Evolutionary conservation across 495 filamentous ascomycete species (phyloP).

Genomic region (Oleoguttula mirabilis): DNA sequence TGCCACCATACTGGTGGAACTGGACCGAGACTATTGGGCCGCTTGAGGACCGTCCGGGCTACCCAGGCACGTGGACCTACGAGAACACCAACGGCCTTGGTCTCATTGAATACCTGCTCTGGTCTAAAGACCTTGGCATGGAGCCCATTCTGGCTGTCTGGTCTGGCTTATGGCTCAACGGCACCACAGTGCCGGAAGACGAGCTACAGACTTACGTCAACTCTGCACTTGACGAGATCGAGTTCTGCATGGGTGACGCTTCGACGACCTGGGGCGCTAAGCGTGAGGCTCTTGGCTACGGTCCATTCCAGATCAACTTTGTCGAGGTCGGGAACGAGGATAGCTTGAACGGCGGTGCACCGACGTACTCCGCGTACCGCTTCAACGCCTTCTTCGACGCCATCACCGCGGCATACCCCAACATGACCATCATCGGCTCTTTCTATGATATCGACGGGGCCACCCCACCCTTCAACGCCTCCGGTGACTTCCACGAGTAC

Average conservation of each 20-base stretch:
- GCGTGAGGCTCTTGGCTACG: slow-evolving; percentile 44
- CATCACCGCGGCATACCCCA: slow-evolving; percentile 45
- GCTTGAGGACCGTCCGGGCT: slow-evolving; percentile 25
- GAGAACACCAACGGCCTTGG: slow-evolving; percentile 31
- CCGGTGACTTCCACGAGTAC: slow-evolving; percentile 34
- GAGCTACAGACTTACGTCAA: slow-evolving; percentile 36
- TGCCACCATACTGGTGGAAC: slow-evolving; percentile 24
- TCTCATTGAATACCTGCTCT: slow-evolving; percentile 27
- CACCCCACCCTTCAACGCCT: slow-evolving; percentile 17
- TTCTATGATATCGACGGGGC: slow-evolving; percentile 13
- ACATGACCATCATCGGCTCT: slow-evolving; percentile 46
- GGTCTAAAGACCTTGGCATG: slow-evolving; percentile 28
- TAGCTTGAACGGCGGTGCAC: slow-evolving; percentile 37
- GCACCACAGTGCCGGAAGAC: slow-evolving; percentile 26
- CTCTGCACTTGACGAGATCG: slow-evolving; percentile 54
- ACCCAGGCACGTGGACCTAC: slow-evolving; percentile 28
- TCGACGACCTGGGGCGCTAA: slow-evolving; percentile 45
- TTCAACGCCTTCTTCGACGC: slow-evolving; percentile 46
- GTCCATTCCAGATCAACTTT: slow-evolving; percentile 46
- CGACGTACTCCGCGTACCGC: slow-evolving; percentile 44
- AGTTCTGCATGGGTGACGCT: slow-evolving; percentile 48
- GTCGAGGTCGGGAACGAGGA: slow-evolving; percentile 62
- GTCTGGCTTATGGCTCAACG: slow-evolving; percentile 25
- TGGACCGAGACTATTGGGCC: slow-evolving; percentile 32
- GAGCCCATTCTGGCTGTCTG: slow-evolving; percentile 27